Conservation (phyloP, 345 rosid genomes). For the Eucalyptus sideroxylon region DNA sequence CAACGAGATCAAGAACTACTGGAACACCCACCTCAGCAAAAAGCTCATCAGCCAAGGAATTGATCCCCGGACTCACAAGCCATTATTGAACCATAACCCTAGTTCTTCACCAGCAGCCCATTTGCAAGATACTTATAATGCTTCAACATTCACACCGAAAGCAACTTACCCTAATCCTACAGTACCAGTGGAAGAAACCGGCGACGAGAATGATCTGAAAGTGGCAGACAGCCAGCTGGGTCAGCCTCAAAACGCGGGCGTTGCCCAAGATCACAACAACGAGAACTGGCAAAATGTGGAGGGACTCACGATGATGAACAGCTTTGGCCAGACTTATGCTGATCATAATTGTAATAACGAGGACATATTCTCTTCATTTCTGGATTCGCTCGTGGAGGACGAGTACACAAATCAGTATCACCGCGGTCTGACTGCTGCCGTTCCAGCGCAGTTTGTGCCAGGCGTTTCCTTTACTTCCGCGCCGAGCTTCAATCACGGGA, state of each 20-base stretch:
- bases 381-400: conserved; percentile 55
- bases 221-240: not conserved
- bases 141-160: not conserved
- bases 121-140: not conserved
- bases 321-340: not conserved
- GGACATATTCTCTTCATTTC: conserved; percentile 56
- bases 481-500: not conserved
- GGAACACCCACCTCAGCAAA: conserved; percentile 81
- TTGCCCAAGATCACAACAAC: not conserved
- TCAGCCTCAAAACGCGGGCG: not conserved
- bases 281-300: not conserved
- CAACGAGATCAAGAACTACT: conserved; percentile 85
- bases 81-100: conserved; percentile 21
- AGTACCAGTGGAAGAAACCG: not conserved
- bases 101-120: not conserved
- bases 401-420: not conserved
- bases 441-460: not conserved
- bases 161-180: not conserved
- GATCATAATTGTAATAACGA: conserved; percentile 18
- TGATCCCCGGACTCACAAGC: conserved; percentile 79
- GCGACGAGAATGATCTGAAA: not conserved
- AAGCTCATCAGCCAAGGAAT: conserved; percentile 74
- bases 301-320: not conserved
- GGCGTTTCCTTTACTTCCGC: not conserved
- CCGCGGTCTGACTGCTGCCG: not conserved